These are phyloP conservation scores for Xylariaceae sp. DNA, from an alignment of 2,329 filamentous ascomycete genomes.

Conservation along the genomic window DNA sequence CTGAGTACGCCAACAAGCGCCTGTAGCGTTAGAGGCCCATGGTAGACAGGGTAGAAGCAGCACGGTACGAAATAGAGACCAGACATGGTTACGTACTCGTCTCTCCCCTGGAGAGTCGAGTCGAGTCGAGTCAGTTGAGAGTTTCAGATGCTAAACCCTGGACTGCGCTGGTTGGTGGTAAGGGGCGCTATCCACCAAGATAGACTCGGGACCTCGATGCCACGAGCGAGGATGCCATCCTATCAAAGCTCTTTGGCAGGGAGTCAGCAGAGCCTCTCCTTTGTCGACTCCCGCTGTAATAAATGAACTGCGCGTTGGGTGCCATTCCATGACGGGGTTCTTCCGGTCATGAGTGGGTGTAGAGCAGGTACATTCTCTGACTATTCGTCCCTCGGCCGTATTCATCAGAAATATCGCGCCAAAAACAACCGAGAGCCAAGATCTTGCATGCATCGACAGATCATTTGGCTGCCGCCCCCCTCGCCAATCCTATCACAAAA, in stretches of 20 bases:
- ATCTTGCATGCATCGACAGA: slow-evolving; percentile 16
- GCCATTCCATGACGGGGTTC: background rate
- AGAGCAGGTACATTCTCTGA: background rate
- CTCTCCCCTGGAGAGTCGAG: background rate
- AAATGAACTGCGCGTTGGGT: background rate
- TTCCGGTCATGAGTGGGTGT: slow-evolving; percentile 3
- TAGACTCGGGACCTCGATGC: slow-evolving; percentile 1
- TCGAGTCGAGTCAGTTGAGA: slow-evolving; percentile 2
- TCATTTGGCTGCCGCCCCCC: slow-evolving; percentile 16
- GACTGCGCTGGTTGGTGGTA: background rate
- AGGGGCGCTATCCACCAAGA: background rate
- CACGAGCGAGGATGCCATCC: slow-evolving; percentile 1
- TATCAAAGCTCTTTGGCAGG: slow-evolving; percentile 10
- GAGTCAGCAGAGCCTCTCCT: background rate
- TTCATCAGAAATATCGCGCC: slow-evolving; percentile 10
- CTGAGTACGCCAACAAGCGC: background rate
- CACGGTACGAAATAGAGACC: too few relatives aligned
- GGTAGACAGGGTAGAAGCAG: too few relatives aligned
- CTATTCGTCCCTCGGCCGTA: slow-evolving; percentile 16
- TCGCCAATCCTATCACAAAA: slow-evolving; percentile 14
- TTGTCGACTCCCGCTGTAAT: background rate
- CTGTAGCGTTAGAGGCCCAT: background rate
- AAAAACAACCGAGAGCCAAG: slow-evolving; percentile 20
- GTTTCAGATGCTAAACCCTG: slow-evolving; percentile 18
- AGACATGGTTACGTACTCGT: background rate